These are phyloP conservation scores for Pseudogymnoascus sp. DNA, from an alignment of 2,329 filamentous ascomycete species.

Conservation along the genomic window DNA sequence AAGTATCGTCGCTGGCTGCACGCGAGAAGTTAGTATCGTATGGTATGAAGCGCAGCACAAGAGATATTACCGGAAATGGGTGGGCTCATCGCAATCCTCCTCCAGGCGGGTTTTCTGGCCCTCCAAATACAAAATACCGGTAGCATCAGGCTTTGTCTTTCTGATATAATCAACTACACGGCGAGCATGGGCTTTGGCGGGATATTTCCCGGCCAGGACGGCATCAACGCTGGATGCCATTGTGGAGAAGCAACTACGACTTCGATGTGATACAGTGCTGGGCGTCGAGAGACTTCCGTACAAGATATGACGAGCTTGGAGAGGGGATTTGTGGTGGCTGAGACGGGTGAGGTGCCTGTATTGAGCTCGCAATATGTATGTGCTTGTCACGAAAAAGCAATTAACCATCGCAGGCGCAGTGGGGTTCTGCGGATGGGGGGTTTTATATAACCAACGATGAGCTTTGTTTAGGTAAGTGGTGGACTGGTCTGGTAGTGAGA, in stretches of 20 bases:
- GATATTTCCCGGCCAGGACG: conserved; percentile 58
- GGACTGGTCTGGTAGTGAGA: not conserved
- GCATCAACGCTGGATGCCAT: conserved; percentile 16
- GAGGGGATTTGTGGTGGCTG: not conserved
- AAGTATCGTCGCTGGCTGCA: conserved; percentile 80
- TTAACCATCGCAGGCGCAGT: not conserved
- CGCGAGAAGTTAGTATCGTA: conserved; percentile 11
- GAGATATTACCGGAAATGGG: conserved; percentile 62
- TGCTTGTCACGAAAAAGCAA: conserved; percentile 7
- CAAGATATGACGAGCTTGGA: not conserved
- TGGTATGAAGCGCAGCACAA: not conserved
- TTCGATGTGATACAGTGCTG: not conserved
- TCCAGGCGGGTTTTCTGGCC: conserved; percentile 71
- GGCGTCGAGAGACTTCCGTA: not conserved
- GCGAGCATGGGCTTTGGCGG: conserved; percentile 78
- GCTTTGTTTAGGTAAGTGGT: conserved; percentile 2
- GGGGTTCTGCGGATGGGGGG: not conserved
- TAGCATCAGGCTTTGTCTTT: conserved; percentile 54
- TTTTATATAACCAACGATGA: conserved; percentile 6
- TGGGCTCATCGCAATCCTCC: conserved; percentile 81
- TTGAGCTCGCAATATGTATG: conserved; percentile 3
- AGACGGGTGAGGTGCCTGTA: not conserved
- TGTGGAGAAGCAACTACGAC: conserved; percentile 3
- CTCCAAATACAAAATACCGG: conserved; percentile 80
- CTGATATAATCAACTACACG: conserved; percentile 75